phyloP scores from a whole-genome alignment of 352 stramenopile genomes.

The Phytophthora brassicae region DNA sequence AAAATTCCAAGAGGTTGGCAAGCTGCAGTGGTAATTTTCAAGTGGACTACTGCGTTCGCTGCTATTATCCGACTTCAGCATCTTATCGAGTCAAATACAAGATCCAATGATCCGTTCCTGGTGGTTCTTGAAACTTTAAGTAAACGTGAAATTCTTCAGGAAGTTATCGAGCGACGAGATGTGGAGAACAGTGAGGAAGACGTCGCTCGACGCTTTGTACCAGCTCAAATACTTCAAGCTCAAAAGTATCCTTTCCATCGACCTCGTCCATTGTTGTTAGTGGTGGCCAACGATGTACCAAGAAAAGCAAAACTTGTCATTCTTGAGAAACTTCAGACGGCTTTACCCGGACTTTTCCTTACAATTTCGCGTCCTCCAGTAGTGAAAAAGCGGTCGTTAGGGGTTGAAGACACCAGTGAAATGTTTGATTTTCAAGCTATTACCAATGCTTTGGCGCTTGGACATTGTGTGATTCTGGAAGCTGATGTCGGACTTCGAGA shows the following conservation, averaged over 20 bases:
- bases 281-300: slow-evolving; percentile 72
- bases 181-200: slow-evolving; percentile 42
- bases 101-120: slow-evolving; percentile 29
- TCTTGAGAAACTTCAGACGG: slow-evolving; percentile 37
- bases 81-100: slow-evolving; percentile 26
- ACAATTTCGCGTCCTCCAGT: slow-evolving; percentile 49
- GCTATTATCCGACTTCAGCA: slow-evolving; percentile 52
- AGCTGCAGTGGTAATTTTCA: slow-evolving; percentile 55
- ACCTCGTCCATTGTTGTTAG: slow-evolving; percentile 61
- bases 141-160: slow-evolving; percentile 45
- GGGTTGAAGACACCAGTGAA: slow-evolving; percentile 1
- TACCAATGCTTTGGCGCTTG: slow-evolving; percentile 39
- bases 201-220: slow-evolving; percentile 61
- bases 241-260: slow-evolving; percentile 36
- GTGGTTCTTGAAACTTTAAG: slow-evolving; percentile 36
- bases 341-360: slow-evolving; percentile 76
- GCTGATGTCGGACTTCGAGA: slow-evolving; percentile 75
- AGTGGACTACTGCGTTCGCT: slow-evolving; percentile 53
- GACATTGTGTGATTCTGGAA: slow-evolving; percentile 73
- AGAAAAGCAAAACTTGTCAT: slow-evolving; percentile 35
- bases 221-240: slow-evolving; percentile 41
- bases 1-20: slow-evolving; percentile 45
- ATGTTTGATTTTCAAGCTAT: slow-evolving; percentile 43
- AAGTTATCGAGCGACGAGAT: slow-evolving; percentile 40
- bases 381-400: slow-evolving; percentile 4